Evolutionary conservation across 2,329 filamentous ascomycete genomes (phyloP), one percentile per base, ranked within the genome.

Genomic region (Talaromyces islandicus): DNA sequence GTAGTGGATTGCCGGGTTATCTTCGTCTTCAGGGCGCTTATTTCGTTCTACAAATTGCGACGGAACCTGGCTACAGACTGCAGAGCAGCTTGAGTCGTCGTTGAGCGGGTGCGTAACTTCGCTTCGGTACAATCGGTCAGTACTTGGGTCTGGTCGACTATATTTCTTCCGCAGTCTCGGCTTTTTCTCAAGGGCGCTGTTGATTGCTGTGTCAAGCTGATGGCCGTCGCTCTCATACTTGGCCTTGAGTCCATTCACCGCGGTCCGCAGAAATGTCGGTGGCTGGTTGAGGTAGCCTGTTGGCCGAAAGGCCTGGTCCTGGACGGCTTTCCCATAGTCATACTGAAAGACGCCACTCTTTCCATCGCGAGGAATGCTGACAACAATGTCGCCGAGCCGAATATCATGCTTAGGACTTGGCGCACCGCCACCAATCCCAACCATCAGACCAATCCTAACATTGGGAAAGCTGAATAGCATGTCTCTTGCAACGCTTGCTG

Each of bases 151-250:
- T 50, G 56, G 56, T 51, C 43, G 19, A 3, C 51, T 46, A 12
- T 29, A 57, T 10, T 46, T 30, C 24, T 19, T 24, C 24, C 27
- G 7, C 56, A 67, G 48, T 14, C 61, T 62, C 38, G 62, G 57
- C 50, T 65, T 59, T 6, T 53, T 27, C 12, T 62, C 58, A 0
- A 63, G 64, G 17, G 60, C 58, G 4, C 59, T 62, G 46, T 70
- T 70, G 2, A 73, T 75, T 46, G 78, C 73, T 21, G 76, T 75
- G 5, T 79, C 74, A 69, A 80, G 71, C 2, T 79, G 65, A 38
- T 29, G 48, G 7, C 55, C 41, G 11, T 64, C 11, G 59, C 43
- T 14, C 29, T 58, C 17, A 50, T 53, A 24, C 11, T 24, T 48
- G 5, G 54, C 58, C 14, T 54, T 48, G 43, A 69, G 62, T 6